Conservation (phyloP, 1,284 basidiomycete genomes). For the Irpex lacteus region DNA sequence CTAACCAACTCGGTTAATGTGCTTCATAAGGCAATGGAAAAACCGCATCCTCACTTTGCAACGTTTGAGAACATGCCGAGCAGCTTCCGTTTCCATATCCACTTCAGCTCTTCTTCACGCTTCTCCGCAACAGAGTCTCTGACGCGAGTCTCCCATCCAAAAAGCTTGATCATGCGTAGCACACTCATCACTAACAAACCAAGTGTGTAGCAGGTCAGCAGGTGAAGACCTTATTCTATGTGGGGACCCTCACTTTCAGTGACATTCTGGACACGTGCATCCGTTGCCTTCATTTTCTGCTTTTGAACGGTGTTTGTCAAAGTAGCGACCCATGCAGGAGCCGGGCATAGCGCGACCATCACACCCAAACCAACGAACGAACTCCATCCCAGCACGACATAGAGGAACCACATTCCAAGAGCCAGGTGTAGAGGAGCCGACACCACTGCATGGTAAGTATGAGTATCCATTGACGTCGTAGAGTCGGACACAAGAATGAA, state of each 20-base stretch:
- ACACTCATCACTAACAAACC: slow-evolving; percentile 30
- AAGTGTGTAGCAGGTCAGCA: background rate
- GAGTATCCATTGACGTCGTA: background rate
- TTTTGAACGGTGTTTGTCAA: slow-evolving; percentile 29
- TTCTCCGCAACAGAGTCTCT: slow-evolving; percentile 42
- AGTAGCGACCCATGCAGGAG: slow-evolving; percentile 40
- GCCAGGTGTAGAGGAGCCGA: slow-evolving; percentile 34
- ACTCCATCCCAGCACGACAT: slow-evolving; percentile 47
- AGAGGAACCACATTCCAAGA: slow-evolving; percentile 42
- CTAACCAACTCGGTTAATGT: too few relatives aligned
- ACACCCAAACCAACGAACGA: slow-evolving; percentile 49
- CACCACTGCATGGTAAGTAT: slow-evolving; percentile 18
- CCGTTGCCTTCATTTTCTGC: slow-evolving; percentile 37
- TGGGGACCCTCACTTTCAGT: slow-evolving; percentile 34
- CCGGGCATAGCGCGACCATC: slow-evolving; percentile 50
- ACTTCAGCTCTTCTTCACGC: slow-evolving; percentile 50
- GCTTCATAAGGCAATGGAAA: too few relatives aligned
- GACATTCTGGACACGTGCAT: slow-evolving; percentile 46
- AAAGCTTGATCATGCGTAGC: slow-evolving; percentile 59
- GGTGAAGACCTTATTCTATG: background rate
- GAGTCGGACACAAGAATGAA: background rate
- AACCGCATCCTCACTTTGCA: slow-evolving; percentile 29
- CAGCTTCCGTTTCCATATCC: slow-evolving; percentile 39
- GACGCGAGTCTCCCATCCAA: slow-evolving; percentile 54
- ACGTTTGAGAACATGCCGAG: slow-evolving; percentile 33